Conservation (phyloP, 2,329 filamentous ascomycete genomes). For the Arthrobotrys entomopaga region DNA sequence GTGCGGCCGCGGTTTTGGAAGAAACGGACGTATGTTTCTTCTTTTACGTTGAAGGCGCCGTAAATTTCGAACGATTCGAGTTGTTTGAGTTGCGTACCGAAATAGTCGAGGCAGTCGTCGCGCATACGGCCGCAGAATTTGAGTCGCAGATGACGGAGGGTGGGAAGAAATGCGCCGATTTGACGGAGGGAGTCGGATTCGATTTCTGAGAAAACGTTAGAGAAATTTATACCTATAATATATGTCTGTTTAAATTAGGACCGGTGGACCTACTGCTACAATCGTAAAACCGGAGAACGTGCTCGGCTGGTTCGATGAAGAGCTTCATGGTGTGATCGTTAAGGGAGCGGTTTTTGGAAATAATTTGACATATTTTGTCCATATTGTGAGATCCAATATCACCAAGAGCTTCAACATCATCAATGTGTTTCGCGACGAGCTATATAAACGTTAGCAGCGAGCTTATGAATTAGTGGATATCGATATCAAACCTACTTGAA, state of each 20-base stretch:
- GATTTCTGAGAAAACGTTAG: constrained; percentile 52
- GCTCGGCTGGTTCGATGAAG: constrained; percentile 56
- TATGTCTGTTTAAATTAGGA: not conserved
- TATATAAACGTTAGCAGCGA: constrained; percentile 19
- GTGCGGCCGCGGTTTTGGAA: constrained; percentile 55
- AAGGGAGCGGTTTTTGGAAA: constrained; percentile 58
- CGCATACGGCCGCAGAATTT: constrained; percentile 57
- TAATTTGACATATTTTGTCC: constrained; percentile 58
- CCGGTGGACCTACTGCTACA: constrained; percentile 57
- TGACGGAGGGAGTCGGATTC: constrained; percentile 54
- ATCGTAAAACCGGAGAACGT: constrained; percentile 57
- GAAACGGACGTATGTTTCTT: constrained; percentile 56
- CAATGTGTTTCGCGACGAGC: constrained; percentile 58
- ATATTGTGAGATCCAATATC: constrained; percentile 57
- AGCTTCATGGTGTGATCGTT: constrained; percentile 57
- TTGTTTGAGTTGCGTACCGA: constrained; percentile 55
- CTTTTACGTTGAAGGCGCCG: constrained; percentile 58
- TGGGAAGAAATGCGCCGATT: constrained; percentile 57
- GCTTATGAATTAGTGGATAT: not conserved
- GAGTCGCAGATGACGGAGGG: constrained; percentile 56
- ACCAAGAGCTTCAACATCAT: constrained; percentile 58
- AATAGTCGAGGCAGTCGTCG: constrained; percentile 58
- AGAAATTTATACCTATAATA: not conserved
- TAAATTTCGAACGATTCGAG: constrained; percentile 56
- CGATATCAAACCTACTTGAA: constrained; percentile 50